Evolutionary conservation across 106 monocot species (phyloP).

Genomic region (Acanthochlamys bracteata): DNA sequence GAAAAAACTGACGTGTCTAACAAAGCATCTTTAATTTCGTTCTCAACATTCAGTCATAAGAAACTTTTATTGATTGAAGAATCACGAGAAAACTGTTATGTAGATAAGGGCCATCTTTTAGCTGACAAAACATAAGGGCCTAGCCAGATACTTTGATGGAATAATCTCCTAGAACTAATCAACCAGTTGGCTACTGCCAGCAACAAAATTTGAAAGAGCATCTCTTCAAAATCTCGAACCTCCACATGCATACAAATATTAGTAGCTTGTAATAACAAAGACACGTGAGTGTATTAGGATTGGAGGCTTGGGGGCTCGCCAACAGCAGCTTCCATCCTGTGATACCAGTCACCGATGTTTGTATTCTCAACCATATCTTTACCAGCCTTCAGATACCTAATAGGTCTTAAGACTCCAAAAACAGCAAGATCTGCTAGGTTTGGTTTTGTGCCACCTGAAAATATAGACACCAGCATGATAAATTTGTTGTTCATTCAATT

Average conservation of each 20-base stretch:
- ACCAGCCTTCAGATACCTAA: slow-evolving; percentile 69
- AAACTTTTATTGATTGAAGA: too few species aligned
- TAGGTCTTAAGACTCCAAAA: slow-evolving; percentile 85
- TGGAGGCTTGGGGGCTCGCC: slow-evolving; percentile 53
- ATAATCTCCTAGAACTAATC: background rate
- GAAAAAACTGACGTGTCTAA: too few species aligned
- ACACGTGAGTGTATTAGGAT: background rate
- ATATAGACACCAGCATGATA: background rate
- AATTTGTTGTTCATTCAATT: background rate
- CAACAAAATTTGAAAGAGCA: background rate
- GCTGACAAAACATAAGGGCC: background rate
- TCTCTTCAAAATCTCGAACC: background rate
- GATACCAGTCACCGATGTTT: slow-evolving; percentile 81
- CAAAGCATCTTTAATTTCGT: too few species aligned
- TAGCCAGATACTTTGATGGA: background rate
- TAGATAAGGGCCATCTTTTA: too few species aligned
- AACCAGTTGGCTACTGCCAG: background rate
- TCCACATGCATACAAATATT: background rate
- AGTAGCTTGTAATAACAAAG: background rate
- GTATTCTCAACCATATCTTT: slow-evolving; percentile 92
- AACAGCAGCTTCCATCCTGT: slow-evolving; percentile 74
- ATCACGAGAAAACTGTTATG: too few species aligned
- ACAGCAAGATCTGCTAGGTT: slow-evolving; percentile 95
- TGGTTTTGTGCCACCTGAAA: slow-evolving; percentile 71
- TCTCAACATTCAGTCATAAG: too few species aligned